Evolutionary conservation across 768 basidiomycete genomes (phyloP), one percentile per base, ranked within the genome.

Genomic region (Cubamyces sp.): DNA sequence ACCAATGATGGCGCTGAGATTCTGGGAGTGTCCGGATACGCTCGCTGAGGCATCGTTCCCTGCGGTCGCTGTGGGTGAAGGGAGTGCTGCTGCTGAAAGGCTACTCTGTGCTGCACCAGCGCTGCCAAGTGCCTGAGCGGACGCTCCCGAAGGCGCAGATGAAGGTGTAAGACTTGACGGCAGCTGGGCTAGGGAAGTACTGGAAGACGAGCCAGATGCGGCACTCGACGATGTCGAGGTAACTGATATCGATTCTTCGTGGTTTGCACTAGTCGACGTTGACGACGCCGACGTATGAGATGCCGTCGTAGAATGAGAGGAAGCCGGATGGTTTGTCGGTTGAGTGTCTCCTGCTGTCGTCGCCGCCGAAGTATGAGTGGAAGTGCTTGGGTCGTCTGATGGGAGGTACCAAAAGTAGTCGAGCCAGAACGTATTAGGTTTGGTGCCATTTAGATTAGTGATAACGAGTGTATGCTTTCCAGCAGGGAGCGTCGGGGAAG

Each of bases 371-470:
- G 23, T 15, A 1, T 14, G 16, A 14, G 4, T 15, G n/a, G 21
- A 23, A 21, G n/a, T 21, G 46, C 5, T 15, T 14, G 23, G 23
- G 14, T 21, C 39, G 21, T 54, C 53, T 14, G 53, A 14, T 2
- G 40, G 14, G 41, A 41, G 23, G 53, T 54, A 54, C 53, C 53
- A 54, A 40, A 61, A 50, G 26, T 40, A 54, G n/a, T 55, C 54
- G 4, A 61, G 54, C 60, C 53, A 55, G 47, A 48, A 55, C 9
- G 25, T 11, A 40, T 55, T 61, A 9, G 60, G 60, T 14, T 14
- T 28, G 16, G 60, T 61, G 15, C 54, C 60, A 19, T 61, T 61
- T 23, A 61, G n/a, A 26, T 61, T 61, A 9, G 60, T 61, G 25
- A 61, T 61, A 3, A 49, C 26, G 16, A 61, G 23, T n/a, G 19